Base-by-base conservation (phyloP, 2,329 filamentous ascomycete species). In the Botryotinia globosa region DNA sequence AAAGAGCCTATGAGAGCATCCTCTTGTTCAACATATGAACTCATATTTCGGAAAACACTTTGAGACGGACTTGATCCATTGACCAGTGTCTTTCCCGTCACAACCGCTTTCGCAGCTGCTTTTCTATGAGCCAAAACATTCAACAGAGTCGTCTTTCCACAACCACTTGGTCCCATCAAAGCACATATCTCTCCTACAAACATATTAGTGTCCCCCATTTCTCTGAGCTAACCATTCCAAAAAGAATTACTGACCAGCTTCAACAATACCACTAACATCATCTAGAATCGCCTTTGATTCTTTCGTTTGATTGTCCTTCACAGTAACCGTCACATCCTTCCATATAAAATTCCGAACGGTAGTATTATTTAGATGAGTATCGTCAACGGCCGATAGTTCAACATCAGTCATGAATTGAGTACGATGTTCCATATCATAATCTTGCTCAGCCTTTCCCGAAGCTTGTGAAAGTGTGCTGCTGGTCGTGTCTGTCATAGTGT, bases 21-120 rank as follows among this genome's bases (percentile, higher is more conserved):
- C 76, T 97, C 93, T 81, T 97, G 94, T 83, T 97, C 94, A 34
- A 97, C 94, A 79, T 94, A 97, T 64, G 89, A 89, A 71, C 88
- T 91, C 67, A 95, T 85, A 65, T 87, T 85, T 29, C 89, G 88
- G 76, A 95, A 91, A 0, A 84, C 83, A 12, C 84, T 80, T 12
- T 84, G 81, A 1, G 88, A 85, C 5, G 89, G 82, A 6, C 82
- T 78, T 3, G 79, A 80, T 44, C 91, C 91, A 80, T 96, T 94
- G 76, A 93, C 85, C 72, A 87, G 84, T 22, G 89, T 84, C 4
- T 84, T 80, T 25, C 88, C 87, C 9, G 84, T 85, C 3, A 88
- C 85, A 4, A 86, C 86, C 1, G 87, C 84, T 18, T 87, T 87
- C 29, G 85, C 84, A 9, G 86, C 83, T 0, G 85, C 84, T 20